Percentiles rank a stretch among this genome's conserved stretches.
phyloP scores from a whole-genome alignment of 2,329 filamentous ascomycete genomes.

The Xylaria sp. region DNA sequence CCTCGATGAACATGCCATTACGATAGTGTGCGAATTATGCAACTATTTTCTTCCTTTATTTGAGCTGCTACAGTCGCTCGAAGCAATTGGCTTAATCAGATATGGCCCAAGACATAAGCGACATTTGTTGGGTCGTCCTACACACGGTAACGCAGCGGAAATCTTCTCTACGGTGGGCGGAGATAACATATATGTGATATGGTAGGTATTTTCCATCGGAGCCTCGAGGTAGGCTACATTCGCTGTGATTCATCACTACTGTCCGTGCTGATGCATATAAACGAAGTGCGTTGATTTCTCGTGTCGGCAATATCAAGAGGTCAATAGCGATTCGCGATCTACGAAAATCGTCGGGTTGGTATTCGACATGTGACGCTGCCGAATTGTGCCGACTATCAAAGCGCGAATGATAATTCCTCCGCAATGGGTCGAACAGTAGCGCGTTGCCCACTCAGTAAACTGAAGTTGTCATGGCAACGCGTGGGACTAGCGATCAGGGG shows the following conservation, averaged over 20 bases:
- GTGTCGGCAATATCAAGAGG: not conserved
- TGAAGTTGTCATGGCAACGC: conserved; percentile 36
- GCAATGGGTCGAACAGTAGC: conserved; percentile 22
- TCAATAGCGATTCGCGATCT: not conserved
- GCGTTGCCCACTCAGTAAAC: not conserved
- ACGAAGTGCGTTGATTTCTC: not conserved
- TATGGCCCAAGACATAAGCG: too few relatives aligned
- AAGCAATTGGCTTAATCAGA: too few relatives aligned
- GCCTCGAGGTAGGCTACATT: not conserved
- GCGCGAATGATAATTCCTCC: conserved; percentile 34
- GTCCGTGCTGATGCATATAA: not conserved
- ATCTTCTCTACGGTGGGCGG: too few relatives aligned
- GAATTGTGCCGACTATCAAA: conserved; percentile 10
- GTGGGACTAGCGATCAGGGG: conserved; percentile 40
- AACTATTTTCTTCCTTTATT: too few relatives aligned
- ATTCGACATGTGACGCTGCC: conserved; percentile 25
- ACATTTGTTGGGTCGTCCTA: too few relatives aligned
- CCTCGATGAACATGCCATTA: not conserved
- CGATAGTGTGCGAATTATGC: not conserved
- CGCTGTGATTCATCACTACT: not conserved
- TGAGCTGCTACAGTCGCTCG: too few relatives aligned
- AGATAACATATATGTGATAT: too few relatives aligned
- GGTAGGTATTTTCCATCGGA: too few relatives aligned
- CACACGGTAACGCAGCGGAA: too few relatives aligned
- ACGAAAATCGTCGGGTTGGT: not conserved